Evolutionary conservation across 169 alveolate species (phyloP), one percentile per base, ranked within the genome.

Genomic region (Plasmodium knowlesi): DNA sequence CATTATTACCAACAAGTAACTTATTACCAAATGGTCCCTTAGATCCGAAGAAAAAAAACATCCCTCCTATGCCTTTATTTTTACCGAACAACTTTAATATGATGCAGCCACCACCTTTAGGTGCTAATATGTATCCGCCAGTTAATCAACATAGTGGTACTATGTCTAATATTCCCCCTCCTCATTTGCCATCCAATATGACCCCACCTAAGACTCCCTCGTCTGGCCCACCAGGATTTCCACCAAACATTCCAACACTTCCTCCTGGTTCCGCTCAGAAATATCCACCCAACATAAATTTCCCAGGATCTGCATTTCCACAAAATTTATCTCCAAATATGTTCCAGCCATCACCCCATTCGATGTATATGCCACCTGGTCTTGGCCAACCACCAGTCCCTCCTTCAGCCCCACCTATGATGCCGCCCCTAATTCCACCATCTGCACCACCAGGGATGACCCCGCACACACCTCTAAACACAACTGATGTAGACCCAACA

Each of bases 291-390:
- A 86, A 86, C 67, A 54, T 76, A 3, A 74, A 86, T 37, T 86
- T 86, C 25, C 74, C 92, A 70, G 82, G 83, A 12, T 41, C 70
- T 8, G 5, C 82, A 9, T 39, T 83, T 61, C 83, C 50, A 70
- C 82, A 57, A 32, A 83, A 71, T 41, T 74, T 86, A 19, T 70
- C 93, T 76, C 61, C 86, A 53, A 86, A 86, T 76, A 46, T 78
- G 12, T 50, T 22, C 30, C 93, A 34, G 37, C 14, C 76, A 76
- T n/a, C 81, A 82, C 43, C 61, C 41, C 79, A 86, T 86, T 34
- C 93, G 19, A 86, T 54, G 6, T 86, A 53, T 86, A 74, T 74
- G 86, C 93, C 86, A 30, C 93, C 84, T 53, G 85, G 81, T 16
- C 41, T 86, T 25, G 53, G 67, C 54, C 93, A 34, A 70, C 90